Evolutionary conservation across 129 eudicot genomes (phyloP).

Genomic region (Tagetes patula): DNA sequence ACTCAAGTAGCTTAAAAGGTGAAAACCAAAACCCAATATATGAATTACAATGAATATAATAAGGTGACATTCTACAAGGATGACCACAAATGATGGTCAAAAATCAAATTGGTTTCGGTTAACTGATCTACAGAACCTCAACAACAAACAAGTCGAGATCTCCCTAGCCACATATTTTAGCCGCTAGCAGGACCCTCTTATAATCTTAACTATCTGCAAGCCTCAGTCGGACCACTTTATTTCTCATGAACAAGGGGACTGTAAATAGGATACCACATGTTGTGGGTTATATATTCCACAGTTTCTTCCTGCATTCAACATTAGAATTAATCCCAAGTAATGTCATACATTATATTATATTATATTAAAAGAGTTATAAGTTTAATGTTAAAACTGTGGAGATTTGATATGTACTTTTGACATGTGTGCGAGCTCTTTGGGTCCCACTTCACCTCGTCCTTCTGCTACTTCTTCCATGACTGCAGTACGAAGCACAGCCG

Average conservation of each 20-base stretch:
- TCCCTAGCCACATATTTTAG: constrained; percentile 26
- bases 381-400: constrained; percentile 6
- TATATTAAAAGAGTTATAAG: neutral
- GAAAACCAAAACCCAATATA: neutral
- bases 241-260: constrained; percentile 95
- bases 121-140: constrained; percentile 18
- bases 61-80: constrained; percentile 15
- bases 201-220: constrained; percentile 22
- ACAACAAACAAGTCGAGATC: constrained; percentile 7
- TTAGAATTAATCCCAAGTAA: neutral
- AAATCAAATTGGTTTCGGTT: constrained; percentile 23
- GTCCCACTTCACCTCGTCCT: constrained; percentile 80
- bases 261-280: constrained; percentile 97
- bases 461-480: constrained; percentile 80
- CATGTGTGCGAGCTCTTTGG: constrained; percentile 71
- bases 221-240: constrained; percentile 36
- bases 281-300: constrained; percentile 51
- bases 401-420: constrained; percentile 57
- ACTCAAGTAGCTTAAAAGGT: too few species aligned
- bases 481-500: constrained; percentile 83
- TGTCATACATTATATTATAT: neutral
- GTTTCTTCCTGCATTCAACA: constrained; percentile 72
- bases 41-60: constrained; percentile 14
- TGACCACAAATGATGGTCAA: constrained; percentile 29
- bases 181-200: constrained; percentile 9